Evolutionary conservation across 768 basidiomycete species (phyloP), one percentile per base, ranked within the genome.

Genomic region (Ephemerocybe angulata): DNA sequence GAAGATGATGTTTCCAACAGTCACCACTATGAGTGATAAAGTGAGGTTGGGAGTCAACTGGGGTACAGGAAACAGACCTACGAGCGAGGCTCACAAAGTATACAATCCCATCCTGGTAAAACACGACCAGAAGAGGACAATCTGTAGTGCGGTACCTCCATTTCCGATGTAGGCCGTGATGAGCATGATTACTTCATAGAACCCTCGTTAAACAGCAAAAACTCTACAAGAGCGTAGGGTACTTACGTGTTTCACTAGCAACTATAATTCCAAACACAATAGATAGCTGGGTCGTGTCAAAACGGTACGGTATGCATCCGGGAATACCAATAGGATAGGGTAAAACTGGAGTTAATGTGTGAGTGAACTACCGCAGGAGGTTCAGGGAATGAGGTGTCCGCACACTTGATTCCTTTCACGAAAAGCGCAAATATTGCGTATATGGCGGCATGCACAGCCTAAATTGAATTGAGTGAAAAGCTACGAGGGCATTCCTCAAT

Each of bases 1-100:
- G 41, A 56, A 56, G 17, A 56, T 56, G 41, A 56, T 56, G 42
- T 56, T 56, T 24, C 55, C 55, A n/a, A 56, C 19, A n/a, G 55
- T 56, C 15, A 56, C 55, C 4, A 21, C 55, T 56, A 37, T 33
- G 21, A 29, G 29, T 31, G 30, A 29, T 3, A n/a, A 30, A 38
- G 12, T 25, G 19, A 37, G 17, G 19, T 10, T 38, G 7, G 35
- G 35, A 35, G 21, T n/a, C n/a, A 37, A n/a, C 4, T n/a, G 3
- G 50, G 25, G 30, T 38, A 15, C 12, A 21, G 42, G 21, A 19
- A 44, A 19, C 21, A 22, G 12, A 21, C 48, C 22, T 13, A 50
- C 48, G 30, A 22, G 48, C 48, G 13, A 50, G 30, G 48, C 48
- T 50, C 11, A 50, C 17, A 35, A 50, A 50, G 15, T 50, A 50